Conservation (phyloP, 1,284 basidiomycete genomes). For the Blastosporella zonata region DNA sequence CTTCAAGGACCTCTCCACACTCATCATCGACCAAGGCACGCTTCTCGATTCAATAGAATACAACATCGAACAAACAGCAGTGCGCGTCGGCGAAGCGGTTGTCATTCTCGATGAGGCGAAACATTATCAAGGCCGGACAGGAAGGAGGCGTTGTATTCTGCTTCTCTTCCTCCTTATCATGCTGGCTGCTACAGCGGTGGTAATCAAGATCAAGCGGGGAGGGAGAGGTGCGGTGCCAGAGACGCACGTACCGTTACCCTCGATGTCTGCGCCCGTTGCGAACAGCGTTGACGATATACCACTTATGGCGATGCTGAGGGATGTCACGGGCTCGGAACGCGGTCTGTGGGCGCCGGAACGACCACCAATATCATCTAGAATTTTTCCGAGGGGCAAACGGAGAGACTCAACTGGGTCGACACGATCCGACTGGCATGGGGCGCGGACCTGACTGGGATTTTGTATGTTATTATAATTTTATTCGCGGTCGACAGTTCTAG, state of each 20-base stretch:
- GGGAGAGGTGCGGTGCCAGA: conserved; percentile 7
- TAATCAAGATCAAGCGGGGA: conserved; percentile 17
- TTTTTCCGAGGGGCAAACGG: conserved; percentile 6
- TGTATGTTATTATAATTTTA: neutral
- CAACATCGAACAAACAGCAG: conserved; percentile 91
- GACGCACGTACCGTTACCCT: neutral
- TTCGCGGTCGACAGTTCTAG: neutral
- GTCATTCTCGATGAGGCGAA: conserved; percentile 79
- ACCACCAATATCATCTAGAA: conserved; percentile 11
- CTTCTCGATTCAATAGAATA: conserved; percentile 96
- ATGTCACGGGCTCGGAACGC: neutral
- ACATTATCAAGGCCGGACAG: conserved; percentile 90
- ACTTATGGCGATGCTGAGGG: neutral
- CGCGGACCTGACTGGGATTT: neutral
- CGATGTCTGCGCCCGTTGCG: neutral
- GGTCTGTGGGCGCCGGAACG: conserved; percentile 1
- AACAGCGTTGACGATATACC: neutral
- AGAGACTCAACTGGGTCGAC: neutral
- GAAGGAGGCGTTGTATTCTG: conserved; percentile 90
- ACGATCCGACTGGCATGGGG: neutral
- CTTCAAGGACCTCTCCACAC: conserved; percentile 89
- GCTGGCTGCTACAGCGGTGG: conserved; percentile 15
- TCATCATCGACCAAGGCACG: conserved; percentile 98
- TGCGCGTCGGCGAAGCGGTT: conserved; percentile 80
- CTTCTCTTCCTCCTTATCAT: conserved; percentile 47